phyloP scores from a whole-genome alignment of 768 basidiomycete species.

The Boletus eberwhitei region DNA sequence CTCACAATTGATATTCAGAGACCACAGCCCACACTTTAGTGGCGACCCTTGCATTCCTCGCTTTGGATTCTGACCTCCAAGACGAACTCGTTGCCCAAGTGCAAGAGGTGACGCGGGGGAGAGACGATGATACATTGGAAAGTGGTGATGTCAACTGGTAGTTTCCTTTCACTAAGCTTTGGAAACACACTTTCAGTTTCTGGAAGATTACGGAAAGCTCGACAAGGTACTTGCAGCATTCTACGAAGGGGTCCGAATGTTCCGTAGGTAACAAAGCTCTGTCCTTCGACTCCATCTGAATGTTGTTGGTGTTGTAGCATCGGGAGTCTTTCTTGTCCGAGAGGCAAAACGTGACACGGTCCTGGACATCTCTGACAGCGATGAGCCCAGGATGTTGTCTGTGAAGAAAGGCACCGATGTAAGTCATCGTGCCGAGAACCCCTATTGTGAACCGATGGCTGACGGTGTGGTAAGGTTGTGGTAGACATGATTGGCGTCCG shows the following conservation, averaged over 20 bases:
- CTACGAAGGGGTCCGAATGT: constrained; percentile 34
- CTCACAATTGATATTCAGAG: constrained; percentile 18
- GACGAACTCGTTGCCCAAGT: constrained; percentile 33
- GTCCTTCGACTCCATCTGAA: neutral
- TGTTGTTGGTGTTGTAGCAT: constrained; percentile 15
- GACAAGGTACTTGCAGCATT: constrained; percentile 30
- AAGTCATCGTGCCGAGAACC: neutral
- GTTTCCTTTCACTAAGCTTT: neutral
- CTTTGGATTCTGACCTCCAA: constrained; percentile 29
- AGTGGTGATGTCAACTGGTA: neutral
- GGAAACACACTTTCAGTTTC: constrained; percentile 1
- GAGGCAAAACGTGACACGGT: constrained; percentile 28
- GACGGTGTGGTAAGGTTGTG: constrained; percentile 13
- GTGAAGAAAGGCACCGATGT: constrained; percentile 24
- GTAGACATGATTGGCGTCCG: constrained; percentile 32
- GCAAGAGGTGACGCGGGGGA: constrained; percentile 20
- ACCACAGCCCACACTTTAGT: constrained; percentile 34
- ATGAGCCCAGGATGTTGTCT: constrained; percentile 17
- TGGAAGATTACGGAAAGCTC: constrained; percentile 28
- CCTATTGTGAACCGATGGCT: neutral
- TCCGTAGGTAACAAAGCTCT: constrained; percentile 22
- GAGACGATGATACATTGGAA: constrained; percentile 16
- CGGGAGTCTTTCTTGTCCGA: constrained; percentile 30
- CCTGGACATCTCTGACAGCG: constrained; percentile 16
- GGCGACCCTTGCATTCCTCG: constrained; percentile 32